These are phyloP conservation scores for Cochlearia excelsa DNA, from an alignment of 345 rosid species.

Conservation along the genomic window DNA sequence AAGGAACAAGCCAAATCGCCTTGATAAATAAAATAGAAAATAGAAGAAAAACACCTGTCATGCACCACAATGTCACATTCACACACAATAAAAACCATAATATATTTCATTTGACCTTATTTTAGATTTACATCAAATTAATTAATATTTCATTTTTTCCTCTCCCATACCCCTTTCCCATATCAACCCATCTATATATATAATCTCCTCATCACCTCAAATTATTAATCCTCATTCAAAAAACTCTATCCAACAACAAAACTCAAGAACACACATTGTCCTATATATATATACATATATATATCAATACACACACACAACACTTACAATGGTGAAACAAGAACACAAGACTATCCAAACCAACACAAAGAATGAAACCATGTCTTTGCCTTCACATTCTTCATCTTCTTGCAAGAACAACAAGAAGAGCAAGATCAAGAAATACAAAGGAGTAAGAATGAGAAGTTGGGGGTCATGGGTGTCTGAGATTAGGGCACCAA, in stretches of 20 bases:
- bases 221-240: constrained; percentile 23
- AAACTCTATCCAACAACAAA: constrained; percentile 5
- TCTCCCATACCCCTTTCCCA: constrained; percentile 18
- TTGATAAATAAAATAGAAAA: constrained; percentile 7
- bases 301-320: neutral
- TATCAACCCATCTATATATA: constrained; percentile 21
- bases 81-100: constrained; percentile 7
- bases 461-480: too few species aligned
- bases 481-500: constrained; percentile 38
- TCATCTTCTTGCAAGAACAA: constrained; percentile 22
- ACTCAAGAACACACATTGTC: constrained; percentile 22
- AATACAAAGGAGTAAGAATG: constrained; percentile 43
- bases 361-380: constrained; percentile 10
- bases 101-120: constrained; percentile 2
- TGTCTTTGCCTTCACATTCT: constrained; percentile 15
- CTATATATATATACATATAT: neutral
- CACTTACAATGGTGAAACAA: constrained; percentile 31
- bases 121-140: constrained; percentile 29
- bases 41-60: constrained; percentile 35
- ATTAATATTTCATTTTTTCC: constrained; percentile 6
- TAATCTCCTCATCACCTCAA: constrained; percentile 15
- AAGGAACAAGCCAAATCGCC: constrained; percentile 17
- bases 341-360: constrained; percentile 24
- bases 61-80: constrained; percentile 39
- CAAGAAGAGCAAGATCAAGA: constrained; percentile 51